phyloP scores from a whole-genome alignment of 495 filamentous ascomycete genomes.

The Tuber umbilicatum region DNA sequence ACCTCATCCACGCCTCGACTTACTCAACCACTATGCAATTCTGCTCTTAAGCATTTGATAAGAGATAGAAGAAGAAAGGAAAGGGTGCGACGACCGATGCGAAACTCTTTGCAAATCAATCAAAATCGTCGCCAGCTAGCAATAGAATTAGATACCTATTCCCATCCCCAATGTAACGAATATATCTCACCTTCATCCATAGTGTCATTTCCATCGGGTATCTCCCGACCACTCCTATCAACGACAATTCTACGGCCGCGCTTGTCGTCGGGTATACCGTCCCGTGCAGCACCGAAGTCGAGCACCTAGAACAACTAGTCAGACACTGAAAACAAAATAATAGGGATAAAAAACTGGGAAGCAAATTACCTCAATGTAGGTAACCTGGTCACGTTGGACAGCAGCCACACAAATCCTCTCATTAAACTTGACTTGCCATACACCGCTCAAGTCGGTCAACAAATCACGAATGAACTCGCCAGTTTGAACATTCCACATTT shows the following conservation, averaged over 20 bases:
- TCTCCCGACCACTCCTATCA: conserved; percentile 53
- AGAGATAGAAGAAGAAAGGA: conserved; percentile 16
- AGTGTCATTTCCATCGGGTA: conserved; percentile 36
- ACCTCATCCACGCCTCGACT: not conserved
- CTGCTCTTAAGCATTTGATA: conserved; percentile 11
- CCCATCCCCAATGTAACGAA: not conserved
- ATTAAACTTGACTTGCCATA: conserved; percentile 99
- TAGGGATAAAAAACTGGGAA: conserved; percentile 8
- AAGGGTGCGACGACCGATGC: conserved; percentile 26
- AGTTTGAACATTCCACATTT: conserved; percentile 96
- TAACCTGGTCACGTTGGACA: conserved; percentile 83
- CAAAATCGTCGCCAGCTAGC: conserved; percentile 12
- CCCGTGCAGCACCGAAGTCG: conserved; percentile 84
- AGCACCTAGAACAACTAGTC: conserved; percentile 54
- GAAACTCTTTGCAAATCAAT: conserved; percentile 32
- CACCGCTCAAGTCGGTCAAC: conserved; percentile 86
- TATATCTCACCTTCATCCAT: conserved; percentile 39
- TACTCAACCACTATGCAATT: conserved; percentile 14
- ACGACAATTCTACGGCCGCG: conserved; percentile 76
- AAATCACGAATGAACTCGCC: conserved; percentile 92
- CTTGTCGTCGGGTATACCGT: conserved; percentile 65
- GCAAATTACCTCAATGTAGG: conserved; percentile 83
- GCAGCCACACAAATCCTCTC: conserved; percentile 91
- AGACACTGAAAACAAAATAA: not conserved
- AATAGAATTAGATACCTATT: conserved; percentile 2